Evolutionary conservation across 1,284 basidiomycete species (phyloP).

Genomic region (Boletus putidus): DNA sequence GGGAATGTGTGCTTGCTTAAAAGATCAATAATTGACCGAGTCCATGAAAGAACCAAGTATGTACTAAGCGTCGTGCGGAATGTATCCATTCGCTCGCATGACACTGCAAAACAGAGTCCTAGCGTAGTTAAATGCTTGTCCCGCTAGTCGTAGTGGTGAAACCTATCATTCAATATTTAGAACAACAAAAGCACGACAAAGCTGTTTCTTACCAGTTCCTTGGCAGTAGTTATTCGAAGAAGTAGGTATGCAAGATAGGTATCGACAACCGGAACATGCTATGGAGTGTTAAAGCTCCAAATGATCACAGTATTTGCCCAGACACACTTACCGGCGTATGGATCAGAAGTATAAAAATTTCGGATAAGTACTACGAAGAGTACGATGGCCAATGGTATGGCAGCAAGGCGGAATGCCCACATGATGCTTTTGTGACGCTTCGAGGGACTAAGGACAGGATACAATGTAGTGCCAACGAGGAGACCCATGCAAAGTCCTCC

Average conservation of each 20-base stretch:
- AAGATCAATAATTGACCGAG: conserved; percentile 7
- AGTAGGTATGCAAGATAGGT: conserved; percentile 85
- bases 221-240: conserved; percentile 74
- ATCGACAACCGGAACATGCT: conserved; percentile 90
- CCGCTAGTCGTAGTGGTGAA: conserved; percentile 37
- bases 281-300: conserved; percentile 16
- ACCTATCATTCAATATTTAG: conserved; percentile 25
- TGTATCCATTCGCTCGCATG: neutral
- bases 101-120: neutral
- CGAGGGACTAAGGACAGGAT: conserved; percentile 84
- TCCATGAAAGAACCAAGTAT: conserved; percentile 9
- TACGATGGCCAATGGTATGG: conserved; percentile 72
- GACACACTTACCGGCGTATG: conserved; percentile 62
- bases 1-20: neutral
- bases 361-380: conserved; percentile 80
- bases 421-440: conserved; percentile 72
- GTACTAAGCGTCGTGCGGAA: conserved; percentile 5
- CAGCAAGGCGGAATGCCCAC: conserved; percentile 72
- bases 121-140: conserved; percentile 30
- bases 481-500: conserved; percentile 85
- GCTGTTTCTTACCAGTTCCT: conserved; percentile 51
- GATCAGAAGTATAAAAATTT: conserved; percentile 89
- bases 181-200: neutral
- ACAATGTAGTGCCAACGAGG: conserved; percentile 77
- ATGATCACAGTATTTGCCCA: neutral